Evolutionary conservation across 2,329 filamentous ascomycete genomes (phyloP).

Genomic region (Penicillium sclerotigenum): DNA sequence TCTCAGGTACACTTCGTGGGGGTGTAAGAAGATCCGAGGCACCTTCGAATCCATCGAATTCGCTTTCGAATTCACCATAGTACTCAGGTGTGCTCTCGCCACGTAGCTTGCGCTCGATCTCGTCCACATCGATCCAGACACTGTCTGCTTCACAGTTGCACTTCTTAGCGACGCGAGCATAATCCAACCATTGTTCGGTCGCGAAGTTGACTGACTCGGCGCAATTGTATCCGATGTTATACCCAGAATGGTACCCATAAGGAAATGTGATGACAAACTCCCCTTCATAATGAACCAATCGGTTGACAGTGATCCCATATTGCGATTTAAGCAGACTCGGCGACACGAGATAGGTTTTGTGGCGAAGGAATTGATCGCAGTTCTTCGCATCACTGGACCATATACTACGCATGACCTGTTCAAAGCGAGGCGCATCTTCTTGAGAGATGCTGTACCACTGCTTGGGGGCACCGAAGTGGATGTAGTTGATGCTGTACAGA

Average conservation of each 20-base stretch:
- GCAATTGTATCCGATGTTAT: constrained; percentile 97
- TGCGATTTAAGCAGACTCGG: constrained; percentile 81
- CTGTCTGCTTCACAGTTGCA: constrained; percentile 97
- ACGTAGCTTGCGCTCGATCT: constrained; percentile 89
- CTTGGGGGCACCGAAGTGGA: constrained; percentile 97
- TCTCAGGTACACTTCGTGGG: constrained; percentile 69
- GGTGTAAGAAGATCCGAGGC: constrained; percentile 73
- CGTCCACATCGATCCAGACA: constrained; percentile 95
- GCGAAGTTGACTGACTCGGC: constrained; percentile 99
- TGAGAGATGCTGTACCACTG: constrained; percentile 99
- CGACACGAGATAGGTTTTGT: constrained; percentile 97
- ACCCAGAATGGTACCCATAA: constrained; percentile 97
- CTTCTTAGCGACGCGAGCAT: constrained; percentile 92
- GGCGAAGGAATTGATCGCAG: constrained; percentile 91
- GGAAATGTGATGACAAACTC: constrained; percentile 99
- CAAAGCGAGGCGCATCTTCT: constrained; percentile 86
- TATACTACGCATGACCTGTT: constrained; percentile 78
- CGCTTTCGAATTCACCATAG: constrained; percentile 56
- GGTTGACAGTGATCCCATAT: constrained; percentile 95
- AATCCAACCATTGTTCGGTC: constrained; percentile 89
- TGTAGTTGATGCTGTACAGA: constrained; percentile 99
- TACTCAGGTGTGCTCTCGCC: constrained; percentile 67
- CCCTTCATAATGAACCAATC: constrained; percentile 88
- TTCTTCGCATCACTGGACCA: constrained; percentile 95
- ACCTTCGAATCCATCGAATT: constrained; percentile 61